Evolutionary conservation across 2,329 filamentous ascomycete genomes (phyloP).

Genomic region (Diaporthe sp.): DNA sequence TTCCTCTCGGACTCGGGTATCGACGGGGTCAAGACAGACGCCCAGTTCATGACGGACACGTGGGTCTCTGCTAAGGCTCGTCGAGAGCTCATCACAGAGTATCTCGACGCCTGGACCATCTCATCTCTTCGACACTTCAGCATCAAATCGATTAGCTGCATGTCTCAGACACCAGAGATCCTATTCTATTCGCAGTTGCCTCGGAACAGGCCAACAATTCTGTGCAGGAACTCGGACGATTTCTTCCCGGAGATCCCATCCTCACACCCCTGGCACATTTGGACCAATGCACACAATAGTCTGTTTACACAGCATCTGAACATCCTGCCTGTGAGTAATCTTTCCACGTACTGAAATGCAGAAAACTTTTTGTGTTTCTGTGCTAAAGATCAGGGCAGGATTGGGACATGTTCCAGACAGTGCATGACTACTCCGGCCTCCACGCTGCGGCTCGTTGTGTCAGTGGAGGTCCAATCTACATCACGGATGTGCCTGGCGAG

Average conservation of each 20-base stretch:
- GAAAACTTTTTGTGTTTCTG: background rate
- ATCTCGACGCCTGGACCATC: slow-evolving; percentile 89
- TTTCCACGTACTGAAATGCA: too few relatives aligned
- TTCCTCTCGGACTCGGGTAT: slow-evolving; percentile 83
- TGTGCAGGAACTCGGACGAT: slow-evolving; percentile 89
- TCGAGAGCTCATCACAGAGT: slow-evolving; percentile 78
- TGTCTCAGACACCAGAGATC: slow-evolving; percentile 90
- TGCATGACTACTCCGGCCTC: slow-evolving; percentile 78
- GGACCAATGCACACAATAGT: slow-evolving; percentile 91
- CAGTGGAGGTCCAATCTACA: slow-evolving; percentile 92
- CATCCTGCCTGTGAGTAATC: slow-evolving; percentile 70
- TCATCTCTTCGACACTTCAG: slow-evolving; percentile 83
- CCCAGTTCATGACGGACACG: slow-evolving; percentile 88
- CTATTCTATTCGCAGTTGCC: slow-evolving; percentile 88
- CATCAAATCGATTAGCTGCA: slow-evolving; percentile 87
- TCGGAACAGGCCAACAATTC: slow-evolving; percentile 77
- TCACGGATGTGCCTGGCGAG: slow-evolving; percentile 88
- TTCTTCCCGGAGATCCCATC: slow-evolving; percentile 88
- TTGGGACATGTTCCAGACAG: slow-evolving; percentile 79
- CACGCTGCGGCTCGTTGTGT: slow-evolving; percentile 93
- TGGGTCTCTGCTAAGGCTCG: slow-evolving; percentile 77
- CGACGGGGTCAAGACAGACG: slow-evolving; percentile 93
- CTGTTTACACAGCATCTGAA: slow-evolving; percentile 88
- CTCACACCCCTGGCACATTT: slow-evolving; percentile 95
- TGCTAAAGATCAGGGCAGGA: slow-evolving; percentile 57